Conservation (phyloP, 257 asterid genomes). For the Solanum paucissectum region DNA sequence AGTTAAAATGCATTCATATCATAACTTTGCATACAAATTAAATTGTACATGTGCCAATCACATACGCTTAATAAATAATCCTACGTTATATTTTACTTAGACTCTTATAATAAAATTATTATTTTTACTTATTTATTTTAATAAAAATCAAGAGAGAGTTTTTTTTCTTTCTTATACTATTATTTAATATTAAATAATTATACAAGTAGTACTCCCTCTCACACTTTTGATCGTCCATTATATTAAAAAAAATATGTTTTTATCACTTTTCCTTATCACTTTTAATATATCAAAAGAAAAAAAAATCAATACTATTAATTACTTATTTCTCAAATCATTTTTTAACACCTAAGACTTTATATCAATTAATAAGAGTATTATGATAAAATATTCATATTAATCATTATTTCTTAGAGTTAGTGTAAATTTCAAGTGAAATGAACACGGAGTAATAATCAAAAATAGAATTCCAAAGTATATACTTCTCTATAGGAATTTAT, state of each 20-base stretch:
- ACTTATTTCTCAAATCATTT: not conserved
- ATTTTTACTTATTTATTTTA: too few species aligned
- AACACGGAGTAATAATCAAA: not conserved
- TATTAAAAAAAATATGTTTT: too few species aligned
- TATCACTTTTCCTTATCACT: too few species aligned
- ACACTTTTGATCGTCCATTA: too few species aligned
- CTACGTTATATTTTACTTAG: too few species aligned
- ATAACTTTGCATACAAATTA: not conserved
- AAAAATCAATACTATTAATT: too few species aligned
- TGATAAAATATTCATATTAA: not conserved
- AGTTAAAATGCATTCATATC: not conserved
- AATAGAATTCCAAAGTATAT: not conserved
- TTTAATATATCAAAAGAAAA: too few species aligned
- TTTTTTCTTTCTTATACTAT: not conserved
- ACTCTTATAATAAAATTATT: too few species aligned
- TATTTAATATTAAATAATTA: too few species aligned
- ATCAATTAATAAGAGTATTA: not conserved
- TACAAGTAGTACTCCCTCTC: not conserved
- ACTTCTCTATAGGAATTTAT: accelerated
- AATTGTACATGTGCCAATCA: not conserved
- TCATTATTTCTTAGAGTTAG: not conserved
- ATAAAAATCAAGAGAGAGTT: not conserved
- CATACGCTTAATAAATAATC: not conserved
- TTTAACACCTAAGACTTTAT: too few species aligned
- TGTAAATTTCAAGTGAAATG: not conserved